Evolutionary conservation across 306 rosid genomes (phyloP).

Genomic region (Prunus campanulata): DNA sequence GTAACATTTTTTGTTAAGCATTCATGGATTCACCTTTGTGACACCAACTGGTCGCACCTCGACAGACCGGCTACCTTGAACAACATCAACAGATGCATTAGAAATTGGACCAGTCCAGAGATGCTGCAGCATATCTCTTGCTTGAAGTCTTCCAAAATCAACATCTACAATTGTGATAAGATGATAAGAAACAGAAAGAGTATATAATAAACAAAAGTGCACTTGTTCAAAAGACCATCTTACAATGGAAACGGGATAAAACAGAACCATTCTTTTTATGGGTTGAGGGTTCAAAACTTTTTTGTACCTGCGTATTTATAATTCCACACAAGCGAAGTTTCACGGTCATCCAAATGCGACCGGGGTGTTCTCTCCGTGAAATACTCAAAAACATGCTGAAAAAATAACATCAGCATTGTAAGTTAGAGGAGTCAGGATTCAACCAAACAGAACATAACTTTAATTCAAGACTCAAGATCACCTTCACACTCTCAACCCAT

Average conservation of each 20-base stretch:
- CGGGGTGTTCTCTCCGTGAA: conserved; percentile 92
- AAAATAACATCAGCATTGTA: conserved; percentile 19
- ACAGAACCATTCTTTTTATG: neutral
- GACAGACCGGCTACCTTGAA: conserved; percentile 94
- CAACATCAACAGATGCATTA: conserved; percentile 89
- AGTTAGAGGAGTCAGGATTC: conserved; percentile 21
- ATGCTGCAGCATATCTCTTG: conserved; percentile 96
- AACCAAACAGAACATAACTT: conserved; percentile 16
- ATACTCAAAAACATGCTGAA: conserved; percentile 89
- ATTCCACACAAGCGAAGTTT: conserved; percentile 96
- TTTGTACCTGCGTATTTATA: conserved; percentile 84
- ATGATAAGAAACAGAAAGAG: conserved; percentile 18
- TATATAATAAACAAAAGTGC: neutral
- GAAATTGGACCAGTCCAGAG: conserved; percentile 98
- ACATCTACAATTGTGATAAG: conserved; percentile 34
- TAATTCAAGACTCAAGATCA: conserved; percentile 23
- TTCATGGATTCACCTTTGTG: conserved; percentile 59
- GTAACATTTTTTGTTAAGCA: conserved; percentile 5
- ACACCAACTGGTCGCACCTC: conserved; percentile 96
- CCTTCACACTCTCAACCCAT: conserved; percentile 92
- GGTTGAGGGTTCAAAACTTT: neutral
- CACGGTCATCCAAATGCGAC: conserved; percentile 63
- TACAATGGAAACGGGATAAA: neutral
- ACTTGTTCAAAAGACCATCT: neutral
- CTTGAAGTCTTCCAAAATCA: conserved; percentile 94